A percentile compares a stretch with the other conserved stretches of the same genome.
These are phyloP conservation scores for Cutaneotrichosporon mucoides DNA, from an alignment of 1,284 basidiomycete genomes.

Conservation along the genomic window DNA sequence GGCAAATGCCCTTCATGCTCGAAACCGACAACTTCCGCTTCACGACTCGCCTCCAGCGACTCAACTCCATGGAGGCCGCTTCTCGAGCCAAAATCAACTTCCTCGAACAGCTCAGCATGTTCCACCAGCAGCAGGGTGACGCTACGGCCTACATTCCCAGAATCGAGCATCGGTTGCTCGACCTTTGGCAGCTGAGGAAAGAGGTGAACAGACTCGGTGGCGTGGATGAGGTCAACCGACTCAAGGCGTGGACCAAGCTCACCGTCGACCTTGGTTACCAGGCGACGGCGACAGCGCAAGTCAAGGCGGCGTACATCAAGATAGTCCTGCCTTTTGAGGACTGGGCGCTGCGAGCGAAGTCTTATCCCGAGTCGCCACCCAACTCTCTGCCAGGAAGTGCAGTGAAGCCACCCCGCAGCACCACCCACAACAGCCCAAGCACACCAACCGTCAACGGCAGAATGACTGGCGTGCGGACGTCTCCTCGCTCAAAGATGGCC, in stretches of 20 bases:
- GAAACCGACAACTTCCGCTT: constrained; percentile 76
- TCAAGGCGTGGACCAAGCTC: constrained; percentile 80
- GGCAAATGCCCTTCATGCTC: constrained; percentile 96
- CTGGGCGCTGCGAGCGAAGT: constrained; percentile 72
- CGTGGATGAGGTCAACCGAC: constrained; percentile 66
- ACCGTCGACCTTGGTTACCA: constrained; percentile 76
- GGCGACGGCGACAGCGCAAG: constrained; percentile 55
- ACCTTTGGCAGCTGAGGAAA: constrained; percentile 87
- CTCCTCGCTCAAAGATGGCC: constrained; percentile 9
- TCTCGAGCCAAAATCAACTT: constrained; percentile 96
- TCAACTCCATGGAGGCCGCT: constrained; percentile 96
- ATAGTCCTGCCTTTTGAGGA: constrained; percentile 93
- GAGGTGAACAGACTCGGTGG: constrained; percentile 86
- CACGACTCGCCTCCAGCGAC: constrained; percentile 87
- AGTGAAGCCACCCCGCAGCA: not conserved
- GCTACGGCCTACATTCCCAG: constrained; percentile 81
- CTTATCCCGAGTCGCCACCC: constrained; percentile 33
- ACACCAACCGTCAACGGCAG: constrained; percentile 10
- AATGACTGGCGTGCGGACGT: constrained; percentile 13
- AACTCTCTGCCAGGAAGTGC: constrained; percentile 19
- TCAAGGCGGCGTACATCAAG: constrained; percentile 82
- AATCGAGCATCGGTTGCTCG: constrained; percentile 85
- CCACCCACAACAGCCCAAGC: not conserved
- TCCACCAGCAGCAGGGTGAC: constrained; percentile 84
- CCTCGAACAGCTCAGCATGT: constrained; percentile 90